phyloP scores from a whole-genome alignment of 768 basidiomycete species.

The Kwoniella shandongensis region DNA sequence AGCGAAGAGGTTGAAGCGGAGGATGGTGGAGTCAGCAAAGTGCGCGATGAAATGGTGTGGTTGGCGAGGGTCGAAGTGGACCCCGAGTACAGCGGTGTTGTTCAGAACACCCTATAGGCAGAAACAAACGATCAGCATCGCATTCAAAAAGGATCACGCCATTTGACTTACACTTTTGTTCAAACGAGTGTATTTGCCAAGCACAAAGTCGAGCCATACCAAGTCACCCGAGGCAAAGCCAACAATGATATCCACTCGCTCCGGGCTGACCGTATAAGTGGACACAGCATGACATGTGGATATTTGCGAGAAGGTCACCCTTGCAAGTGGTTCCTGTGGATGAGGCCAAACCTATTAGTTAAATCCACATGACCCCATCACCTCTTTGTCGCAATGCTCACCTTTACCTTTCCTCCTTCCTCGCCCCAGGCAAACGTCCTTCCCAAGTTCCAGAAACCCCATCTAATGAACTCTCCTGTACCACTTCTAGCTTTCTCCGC shows the following conservation, averaged over 20 bases:
- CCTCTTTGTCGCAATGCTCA: conserved; percentile 53
- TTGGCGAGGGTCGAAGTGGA: conserved; percentile 46
- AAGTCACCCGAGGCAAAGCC: conserved; percentile 95
- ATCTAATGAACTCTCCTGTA: conserved; percentile 69
- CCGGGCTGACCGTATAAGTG: conserved; percentile 68
- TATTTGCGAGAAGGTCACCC: conserved; percentile 78
- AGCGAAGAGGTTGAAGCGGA: conserved; percentile 50
- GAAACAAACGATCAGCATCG: not conserved
- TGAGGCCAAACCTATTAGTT: not conserved
- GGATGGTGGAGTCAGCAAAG: conserved; percentile 42
- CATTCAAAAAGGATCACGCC: no score
- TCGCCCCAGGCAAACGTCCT: conserved; percentile 86
- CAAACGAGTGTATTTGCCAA: conserved; percentile 48
- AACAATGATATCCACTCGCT: conserved; percentile 81
- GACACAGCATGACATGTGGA: conserved; percentile 94
- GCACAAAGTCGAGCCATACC: conserved; percentile 77
- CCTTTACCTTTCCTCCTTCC: conserved; percentile 79
- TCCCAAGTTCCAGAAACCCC: conserved; percentile 81
- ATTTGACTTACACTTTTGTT: conserved; percentile 53
- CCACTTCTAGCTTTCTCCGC: conserved; percentile 64
- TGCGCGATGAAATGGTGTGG: conserved; percentile 41
- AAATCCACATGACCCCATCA: conserved; percentile 8
- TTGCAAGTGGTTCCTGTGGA: conserved; percentile 77
- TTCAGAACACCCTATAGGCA: conserved; percentile 47
- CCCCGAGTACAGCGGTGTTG: conserved; percentile 38